Evolutionary conservation across 2,329 filamentous ascomycete species (phyloP), one percentile per base, ranked within the genome.

Genomic region (Penicillium sp.): DNA sequence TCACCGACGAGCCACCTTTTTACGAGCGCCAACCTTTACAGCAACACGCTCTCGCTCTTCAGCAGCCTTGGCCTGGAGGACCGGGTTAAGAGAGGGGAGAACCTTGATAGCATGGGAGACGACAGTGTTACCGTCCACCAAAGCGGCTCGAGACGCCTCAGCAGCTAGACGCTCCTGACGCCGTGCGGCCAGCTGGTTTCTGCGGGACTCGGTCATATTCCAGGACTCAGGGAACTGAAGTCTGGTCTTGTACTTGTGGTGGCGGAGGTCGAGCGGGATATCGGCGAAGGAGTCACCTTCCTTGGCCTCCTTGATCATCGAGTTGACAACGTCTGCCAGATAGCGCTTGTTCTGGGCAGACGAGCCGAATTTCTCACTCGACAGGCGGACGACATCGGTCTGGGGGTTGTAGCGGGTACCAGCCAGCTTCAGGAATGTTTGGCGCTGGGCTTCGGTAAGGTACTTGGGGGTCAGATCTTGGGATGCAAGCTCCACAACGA

Each of bases 331-430:
- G 65, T 96, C 90, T 49, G 85, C 88, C 19, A 99, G 81, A 71
- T 94, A 94, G n/a, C 90, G 86, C 81, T 97, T 99, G 79, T 99
- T 99, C 78, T 97, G 92, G 16, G 92, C 90, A 69, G 91, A 88
- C 51, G 92, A 89, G 69, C 90, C 85, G 72, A 89, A 96, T 70
- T 87, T 86, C 74, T 97, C 94, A 76, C 89, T 90, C 70, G 89
- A 91, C 82, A 99, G 96, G 76, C 90, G 91, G 65, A 97, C 80
- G 55, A 90, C 78, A 64, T 91, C 85, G 51, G 81, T 91, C 64
- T 87, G 81, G 0, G 92, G 93, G 78, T 97, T 94, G 81, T 91
- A 97, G 61, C 94, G 87, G 14, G 86, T 73, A 1, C 94, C 95
- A 18, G 84, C 85, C 41, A 99, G 82, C 78, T 97, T 97, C 74